phyloP scores from a whole-genome alignment of 148 eudicot genomes.

The Fagopyrum homotropicum region DNA sequence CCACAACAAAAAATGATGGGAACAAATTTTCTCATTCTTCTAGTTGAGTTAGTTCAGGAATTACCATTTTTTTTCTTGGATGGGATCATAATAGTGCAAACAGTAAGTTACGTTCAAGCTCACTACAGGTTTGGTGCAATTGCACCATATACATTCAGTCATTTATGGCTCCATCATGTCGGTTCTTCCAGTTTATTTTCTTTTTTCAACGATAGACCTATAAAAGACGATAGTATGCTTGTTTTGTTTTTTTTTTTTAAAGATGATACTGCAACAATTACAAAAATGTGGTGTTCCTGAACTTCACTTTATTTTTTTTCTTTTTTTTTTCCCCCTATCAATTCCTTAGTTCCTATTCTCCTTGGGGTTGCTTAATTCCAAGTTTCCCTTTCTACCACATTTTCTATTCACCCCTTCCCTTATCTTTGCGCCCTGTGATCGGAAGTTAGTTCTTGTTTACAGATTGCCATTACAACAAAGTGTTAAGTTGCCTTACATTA shows the following conservation, averaged over 20 bases:
- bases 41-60: background rate
- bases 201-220: background rate
- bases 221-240: background rate
- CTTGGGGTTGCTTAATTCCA: background rate
- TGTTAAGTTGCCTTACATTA: background rate
- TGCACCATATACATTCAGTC: background rate
- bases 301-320: background rate
- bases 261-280: background rate
- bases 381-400: background rate
- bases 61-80: background rate
- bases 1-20: background rate
- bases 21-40: background rate
- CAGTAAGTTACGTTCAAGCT: background rate
- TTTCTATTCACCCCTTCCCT: background rate
- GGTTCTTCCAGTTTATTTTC: background rate
- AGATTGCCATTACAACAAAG: background rate
- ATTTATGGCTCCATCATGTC: background rate
- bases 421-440: background rate
- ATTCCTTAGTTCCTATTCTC: background rate
- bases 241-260: background rate
- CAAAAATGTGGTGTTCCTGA: background rate
- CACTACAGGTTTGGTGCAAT: background rate
- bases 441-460: background rate
- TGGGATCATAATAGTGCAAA: conserved; percentile 3
- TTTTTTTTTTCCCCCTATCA: background rate